Conservation (phyloP, 1,284 basidiomycete species). For the Trichosporon coremiiforme region DNA sequence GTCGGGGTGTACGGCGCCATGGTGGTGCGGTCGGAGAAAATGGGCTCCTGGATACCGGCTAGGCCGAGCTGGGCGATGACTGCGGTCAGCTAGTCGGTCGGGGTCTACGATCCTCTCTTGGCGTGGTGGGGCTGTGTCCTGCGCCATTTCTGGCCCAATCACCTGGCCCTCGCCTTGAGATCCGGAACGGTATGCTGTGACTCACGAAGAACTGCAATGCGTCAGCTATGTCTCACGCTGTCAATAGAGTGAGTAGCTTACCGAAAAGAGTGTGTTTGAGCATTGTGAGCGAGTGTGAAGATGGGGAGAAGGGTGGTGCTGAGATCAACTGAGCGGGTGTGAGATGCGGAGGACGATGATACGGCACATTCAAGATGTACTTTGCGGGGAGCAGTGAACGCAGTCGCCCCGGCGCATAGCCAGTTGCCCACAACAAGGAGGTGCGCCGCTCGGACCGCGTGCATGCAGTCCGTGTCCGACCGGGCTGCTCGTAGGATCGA, state of each 20-base stretch:
- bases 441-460: not conserved
- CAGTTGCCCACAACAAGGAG: not conserved
- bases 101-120: not conserved
- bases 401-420: not conserved
- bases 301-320: not conserved
- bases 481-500: not conserved
- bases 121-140: not conserved
- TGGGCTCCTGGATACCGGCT: slow-evolving; percentile 8
- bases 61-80: slow-evolving; percentile 9
- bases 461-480: not conserved
- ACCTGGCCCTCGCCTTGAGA: not conserved
- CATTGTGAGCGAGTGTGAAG: not conserved
- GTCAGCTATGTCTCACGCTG: not conserved
- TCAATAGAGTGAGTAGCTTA: not conserved
- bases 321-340: not conserved
- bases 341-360: not conserved
- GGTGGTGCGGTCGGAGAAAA: slow-evolving; percentile 11
- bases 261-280: slow-evolving; percentile 8
- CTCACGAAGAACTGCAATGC: slow-evolving; percentile 3
- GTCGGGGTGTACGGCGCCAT: slow-evolving; percentile 15
- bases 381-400: not conserved
- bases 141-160: not conserved
- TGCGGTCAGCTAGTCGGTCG: not conserved
- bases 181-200: not conserved
- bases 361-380: not conserved